Evolutionary conservation across 2,329 filamentous ascomycete genomes (phyloP).

Genomic region (Pseudogymnoascus sp.): DNA sequence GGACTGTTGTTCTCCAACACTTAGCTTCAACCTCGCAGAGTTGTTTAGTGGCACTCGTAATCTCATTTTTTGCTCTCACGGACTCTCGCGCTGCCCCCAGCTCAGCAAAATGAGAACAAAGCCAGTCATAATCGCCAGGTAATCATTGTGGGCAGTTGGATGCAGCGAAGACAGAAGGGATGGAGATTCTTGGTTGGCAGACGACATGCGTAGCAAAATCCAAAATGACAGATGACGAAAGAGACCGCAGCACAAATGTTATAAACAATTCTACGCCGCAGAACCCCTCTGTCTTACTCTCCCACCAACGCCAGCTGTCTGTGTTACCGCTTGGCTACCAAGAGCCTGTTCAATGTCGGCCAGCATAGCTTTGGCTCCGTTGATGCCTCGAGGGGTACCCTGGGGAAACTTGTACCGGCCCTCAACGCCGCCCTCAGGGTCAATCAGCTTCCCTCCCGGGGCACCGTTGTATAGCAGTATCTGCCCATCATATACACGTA

Average conservation of each 20-base stretch:
- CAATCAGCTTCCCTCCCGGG: background rate
- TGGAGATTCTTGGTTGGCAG: background rate
- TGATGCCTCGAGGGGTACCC: background rate
- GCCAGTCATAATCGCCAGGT: too few species aligned
- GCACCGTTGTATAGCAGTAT: background rate
- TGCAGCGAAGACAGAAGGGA: background rate
- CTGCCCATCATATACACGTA: background rate
- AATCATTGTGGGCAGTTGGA: too few species aligned
- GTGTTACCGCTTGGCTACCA: background rate
- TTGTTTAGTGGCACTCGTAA: too few species aligned
- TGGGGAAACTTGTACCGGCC: background rate
- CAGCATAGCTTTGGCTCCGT: background rate
- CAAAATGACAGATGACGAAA: background rate
- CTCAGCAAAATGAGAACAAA: too few species aligned
- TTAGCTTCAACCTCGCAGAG: too few species aligned
- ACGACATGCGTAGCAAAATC: background rate
- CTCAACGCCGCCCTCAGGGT: background rate
- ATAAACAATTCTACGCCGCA: background rate
- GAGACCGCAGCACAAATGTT: background rate
- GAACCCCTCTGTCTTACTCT: background rate
- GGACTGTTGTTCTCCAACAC: too few species aligned
- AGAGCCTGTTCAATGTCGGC: background rate
- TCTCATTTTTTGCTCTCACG: too few species aligned
- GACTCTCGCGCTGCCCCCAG: too few species aligned
- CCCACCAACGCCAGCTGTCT: background rate